Evolutionary conservation across 768 basidiomycete genomes (phyloP).

Genomic region (Nidularia sp.): DNA sequence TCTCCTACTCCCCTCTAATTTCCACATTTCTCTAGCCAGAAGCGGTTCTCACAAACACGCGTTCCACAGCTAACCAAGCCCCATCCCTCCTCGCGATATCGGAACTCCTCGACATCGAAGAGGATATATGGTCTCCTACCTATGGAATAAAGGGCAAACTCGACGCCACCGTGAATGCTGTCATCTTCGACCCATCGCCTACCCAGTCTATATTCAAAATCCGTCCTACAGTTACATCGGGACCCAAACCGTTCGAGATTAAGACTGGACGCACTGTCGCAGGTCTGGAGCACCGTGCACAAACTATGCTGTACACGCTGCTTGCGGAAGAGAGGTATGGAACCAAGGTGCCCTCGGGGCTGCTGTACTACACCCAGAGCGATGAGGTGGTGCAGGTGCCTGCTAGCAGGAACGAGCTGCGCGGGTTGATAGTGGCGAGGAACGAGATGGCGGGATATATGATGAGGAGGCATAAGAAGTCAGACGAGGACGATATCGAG

Average conservation of each 20-base stretch:
- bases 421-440: constrained; percentile 73
- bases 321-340: constrained; percentile 91
- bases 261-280: constrained; percentile 82
- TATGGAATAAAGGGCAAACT: constrained; percentile 96
- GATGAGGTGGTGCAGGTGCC: constrained; percentile 85
- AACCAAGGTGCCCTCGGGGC: constrained; percentile 70
- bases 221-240: constrained; percentile 15
- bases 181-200: constrained; percentile 46
- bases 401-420: constrained; percentile 74
- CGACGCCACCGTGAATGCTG: constrained; percentile 80
- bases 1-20: not conserved
- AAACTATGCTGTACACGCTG: constrained; percentile 95
- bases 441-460: constrained; percentile 85
- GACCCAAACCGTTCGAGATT: constrained; percentile 84
- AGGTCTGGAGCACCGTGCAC: constrained; percentile 92
- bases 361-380: constrained; percentile 92
- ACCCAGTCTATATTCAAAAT: constrained; percentile 3
- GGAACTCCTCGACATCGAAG: constrained; percentile 83
- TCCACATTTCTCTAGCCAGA: constrained; percentile 36
- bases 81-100: constrained; percentile 66
- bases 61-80: constrained; percentile 41
- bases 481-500: constrained; percentile 4
- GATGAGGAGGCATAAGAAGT: constrained; percentile 41
- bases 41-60: constrained; percentile 66
- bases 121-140: constrained; percentile 95